A percentile compares a stretch with the other conserved stretches of the same genome.
Evolutionary conservation across 192 early-diverging fungal genomes (phyloP).

Genomic region (Chytriomyces sp.): DNA sequence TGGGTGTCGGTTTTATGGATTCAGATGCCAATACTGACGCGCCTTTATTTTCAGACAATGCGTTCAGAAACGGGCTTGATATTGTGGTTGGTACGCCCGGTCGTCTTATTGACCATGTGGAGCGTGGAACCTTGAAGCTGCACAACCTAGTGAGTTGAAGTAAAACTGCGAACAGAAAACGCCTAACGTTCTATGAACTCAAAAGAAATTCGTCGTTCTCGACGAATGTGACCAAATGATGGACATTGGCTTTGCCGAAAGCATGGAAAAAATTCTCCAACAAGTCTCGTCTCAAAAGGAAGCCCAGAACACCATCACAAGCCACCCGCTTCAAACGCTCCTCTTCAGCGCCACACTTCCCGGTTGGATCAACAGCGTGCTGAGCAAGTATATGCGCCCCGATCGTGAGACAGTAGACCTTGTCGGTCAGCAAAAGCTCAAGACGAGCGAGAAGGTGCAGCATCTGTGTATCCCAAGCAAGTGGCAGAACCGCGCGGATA

Average conservation of each 20-base stretch:
- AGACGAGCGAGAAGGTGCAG: conserved; percentile 84
- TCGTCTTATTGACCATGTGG: conserved; percentile 80
- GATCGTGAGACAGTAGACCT: conserved; percentile 74
- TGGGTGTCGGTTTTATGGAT: conserved; percentile 2
- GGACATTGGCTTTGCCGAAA: conserved; percentile 68
- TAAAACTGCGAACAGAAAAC: not conserved
- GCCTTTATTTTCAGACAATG: conserved; percentile 32
- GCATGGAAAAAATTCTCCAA: conserved; percentile 78
- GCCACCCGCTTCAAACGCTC: conserved; percentile 63
- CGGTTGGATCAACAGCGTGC: conserved; percentile 69
- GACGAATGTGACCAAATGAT: conserved; percentile 88
- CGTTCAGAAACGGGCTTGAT: conserved; percentile 66
- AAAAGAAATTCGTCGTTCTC: conserved; percentile 47
- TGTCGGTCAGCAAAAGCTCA: conserved; percentile 82
- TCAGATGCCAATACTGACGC: not conserved
- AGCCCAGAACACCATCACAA: conserved; percentile 18
- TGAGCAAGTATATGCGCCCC: conserved; percentile 57
- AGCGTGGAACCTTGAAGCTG: conserved; percentile 76
- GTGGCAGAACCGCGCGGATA: conserved; percentile 86
- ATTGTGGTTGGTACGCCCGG: conserved; percentile 96
- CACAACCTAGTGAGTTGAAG: conserved; percentile 45
- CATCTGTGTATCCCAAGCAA: conserved; percentile 85
- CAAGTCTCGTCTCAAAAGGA: conserved; percentile 78
- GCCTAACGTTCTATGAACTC: conserved; percentile 1
- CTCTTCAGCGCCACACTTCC: conserved; percentile 87